Base-by-base conservation (phyloP, 1,139 yeast species). In the Yamadazyma sp. region DNA sequence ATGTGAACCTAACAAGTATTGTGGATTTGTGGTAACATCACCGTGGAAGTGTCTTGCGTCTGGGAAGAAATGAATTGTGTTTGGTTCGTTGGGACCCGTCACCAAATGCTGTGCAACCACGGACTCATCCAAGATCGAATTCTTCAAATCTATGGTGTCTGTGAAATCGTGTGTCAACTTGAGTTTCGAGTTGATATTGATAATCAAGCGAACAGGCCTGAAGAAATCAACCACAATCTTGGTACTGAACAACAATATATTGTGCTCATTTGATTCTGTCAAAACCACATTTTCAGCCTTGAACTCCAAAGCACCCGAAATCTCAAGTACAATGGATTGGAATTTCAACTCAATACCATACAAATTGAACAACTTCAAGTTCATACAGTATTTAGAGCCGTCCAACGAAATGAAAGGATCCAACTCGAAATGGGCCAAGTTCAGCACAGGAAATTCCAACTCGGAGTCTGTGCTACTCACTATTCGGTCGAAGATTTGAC, bases 361-460 rank as follows among this genome's bases (percentile, higher is more conserved):
- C 0, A 50, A 43, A 42, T 65, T 69, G 3, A 33, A 33, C 1
- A 70, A 26, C 9, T 52, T 46, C 3, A 66, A 34, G 17, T 53
- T 56, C 16, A 69, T 46, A 26, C 28, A 59, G 42, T 65, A 65
- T 14, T 42, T 45, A 33, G 61, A 61, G 7, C 47, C 52, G 32
- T 61, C 61, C 2, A 61, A 55, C 4, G 50, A 40, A 11, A 69
- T 58, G 32, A 43, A 58, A 1, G 70, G 66, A 9, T 43, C 36
- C 10, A 69, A 45, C 1, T 48, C 39, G 2, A 66, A 44, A 1
- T 52, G 46, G 34, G 77, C 69, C 8, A 73, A 42, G 2, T 58
- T 52, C 2, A 57, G 56, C 2, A 72, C 46, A 1, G 67, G 60
- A 39, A 56, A 65, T 16, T 56, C 62, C 24, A 64, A 37, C 2